phyloP scores from a whole-genome alignment of 1,284 basidiomycete species.

The Trametes pubescens region DNA sequence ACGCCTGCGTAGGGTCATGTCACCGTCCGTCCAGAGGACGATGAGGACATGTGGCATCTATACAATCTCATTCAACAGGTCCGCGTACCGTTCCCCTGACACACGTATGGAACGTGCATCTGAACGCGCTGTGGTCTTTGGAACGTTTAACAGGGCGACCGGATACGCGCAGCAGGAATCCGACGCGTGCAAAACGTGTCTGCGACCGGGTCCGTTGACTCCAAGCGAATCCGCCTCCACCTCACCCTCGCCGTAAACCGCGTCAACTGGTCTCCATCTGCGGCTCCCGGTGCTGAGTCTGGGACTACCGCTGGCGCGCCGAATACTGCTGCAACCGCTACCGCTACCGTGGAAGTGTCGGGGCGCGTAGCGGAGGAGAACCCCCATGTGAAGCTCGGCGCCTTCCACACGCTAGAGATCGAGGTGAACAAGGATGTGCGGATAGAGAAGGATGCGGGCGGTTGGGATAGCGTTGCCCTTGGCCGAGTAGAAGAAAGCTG shows the following conservation, averaged over 20 bases:
- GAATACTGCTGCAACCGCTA: constrained; percentile 45
- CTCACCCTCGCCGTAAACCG: constrained; percentile 85
- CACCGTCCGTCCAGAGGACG: constrained; percentile 90
- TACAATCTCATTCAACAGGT: constrained; percentile 93
- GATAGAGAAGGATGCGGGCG: constrained; percentile 81
- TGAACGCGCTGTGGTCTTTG: not conserved
- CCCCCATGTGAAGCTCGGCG: constrained; percentile 91
- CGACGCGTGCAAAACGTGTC: constrained; percentile 86
- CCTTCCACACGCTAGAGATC: constrained; percentile 95
- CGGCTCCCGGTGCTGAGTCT: constrained; percentile 57
- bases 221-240: constrained; percentile 85
- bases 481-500: constrained; percentile 89
- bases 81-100: constrained; percentile 31
- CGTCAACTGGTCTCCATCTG: constrained; percentile 76
- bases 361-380: constrained; percentile 94
- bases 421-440: constrained; percentile 93
- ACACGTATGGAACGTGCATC: constrained; percentile 7
- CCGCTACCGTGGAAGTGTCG: constrained; percentile 85
- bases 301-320: constrained; percentile 49
- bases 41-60: constrained; percentile 99
- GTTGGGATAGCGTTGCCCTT: constrained; percentile 92
- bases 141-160: constrained; percentile 66
- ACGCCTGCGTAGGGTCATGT: constrained; percentile 77
- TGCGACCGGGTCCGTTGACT: constrained; percentile 93
- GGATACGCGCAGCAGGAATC: constrained; percentile 89